Evolutionary conservation across 192 early-diverging fungal species (phyloP).

Genomic region (Coemansia sp.): DNA sequence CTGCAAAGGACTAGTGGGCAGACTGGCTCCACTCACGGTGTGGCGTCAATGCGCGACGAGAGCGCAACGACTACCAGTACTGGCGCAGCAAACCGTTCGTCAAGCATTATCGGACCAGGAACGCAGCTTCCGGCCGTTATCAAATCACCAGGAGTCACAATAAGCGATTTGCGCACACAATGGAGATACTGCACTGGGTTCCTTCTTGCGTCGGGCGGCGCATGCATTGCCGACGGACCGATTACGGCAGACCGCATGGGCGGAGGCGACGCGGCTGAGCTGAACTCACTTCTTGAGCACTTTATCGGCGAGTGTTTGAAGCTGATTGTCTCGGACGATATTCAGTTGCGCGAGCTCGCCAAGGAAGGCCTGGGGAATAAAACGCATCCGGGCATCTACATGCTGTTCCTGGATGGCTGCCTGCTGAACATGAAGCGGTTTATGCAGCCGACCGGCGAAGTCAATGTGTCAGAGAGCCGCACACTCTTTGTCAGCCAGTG

Average conservation of each 20-base stretch:
- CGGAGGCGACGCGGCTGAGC: constrained; percentile 44
- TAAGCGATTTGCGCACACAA: constrained; percentile 51
- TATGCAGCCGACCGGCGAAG: constrained; percentile 50
- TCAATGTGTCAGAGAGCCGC: constrained; percentile 52
- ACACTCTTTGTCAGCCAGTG: constrained; percentile 56
- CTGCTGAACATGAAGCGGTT: constrained; percentile 53
- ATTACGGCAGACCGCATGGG: constrained; percentile 38
- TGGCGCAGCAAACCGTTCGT: constrained; percentile 4
- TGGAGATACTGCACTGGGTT: constrained; percentile 56
- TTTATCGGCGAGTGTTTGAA: constrained; percentile 54
- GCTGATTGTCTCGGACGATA: constrained; percentile 54
- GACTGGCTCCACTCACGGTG: constrained; percentile 9
- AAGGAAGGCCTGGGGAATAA: constrained; percentile 55
- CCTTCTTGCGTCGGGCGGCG: constrained; percentile 49
- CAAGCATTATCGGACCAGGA: constrained; percentile 33
- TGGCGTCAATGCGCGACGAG: not conserved
- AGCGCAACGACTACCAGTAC: not conserved
- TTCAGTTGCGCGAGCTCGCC: constrained; percentile 53
- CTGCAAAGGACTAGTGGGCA: constrained; percentile 1
- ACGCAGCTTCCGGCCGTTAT: constrained; percentile 49
- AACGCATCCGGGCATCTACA: constrained; percentile 53
- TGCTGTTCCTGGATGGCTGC: constrained; percentile 53
- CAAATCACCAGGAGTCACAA: constrained; percentile 19
- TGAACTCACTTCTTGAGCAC: constrained; percentile 53
- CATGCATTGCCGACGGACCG: constrained; percentile 41